phyloP scores from a whole-genome alignment of 2,329 filamentous ascomycete genomes.

The Cladosporium velox region DNA sequence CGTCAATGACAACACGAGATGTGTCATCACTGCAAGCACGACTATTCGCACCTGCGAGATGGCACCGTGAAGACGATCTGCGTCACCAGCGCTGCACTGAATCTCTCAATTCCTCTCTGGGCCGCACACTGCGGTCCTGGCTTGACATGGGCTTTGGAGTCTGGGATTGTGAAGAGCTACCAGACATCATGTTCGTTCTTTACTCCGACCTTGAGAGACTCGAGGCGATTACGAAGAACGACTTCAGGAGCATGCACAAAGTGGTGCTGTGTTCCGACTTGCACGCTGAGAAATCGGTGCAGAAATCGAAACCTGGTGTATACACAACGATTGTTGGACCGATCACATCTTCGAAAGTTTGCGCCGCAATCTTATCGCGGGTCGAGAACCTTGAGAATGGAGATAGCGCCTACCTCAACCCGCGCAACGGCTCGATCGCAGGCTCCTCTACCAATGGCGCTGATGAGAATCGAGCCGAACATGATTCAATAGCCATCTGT shows the following conservation, averaged over 20 bases:
- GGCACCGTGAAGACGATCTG: neutral
- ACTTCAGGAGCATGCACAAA: neutral
- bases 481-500: neutral
- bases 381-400: neutral
- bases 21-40: constrained; percentile 25
- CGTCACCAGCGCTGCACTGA: constrained; percentile 17
- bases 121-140: constrained; percentile 17
- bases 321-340: constrained; percentile 9
- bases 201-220: constrained; percentile 3
- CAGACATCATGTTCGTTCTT: constrained; percentile 1
- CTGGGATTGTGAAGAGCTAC: neutral
- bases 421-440: neutral
- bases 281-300: constrained; percentile 1
- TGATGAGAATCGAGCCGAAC: neutral
- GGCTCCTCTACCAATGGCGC: neutral
- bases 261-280: constrained; percentile 8
- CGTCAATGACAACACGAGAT: constrained; percentile 4
- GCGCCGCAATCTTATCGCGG: neutral
- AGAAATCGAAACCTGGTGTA: neutral
- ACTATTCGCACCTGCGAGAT: constrained; percentile 14
- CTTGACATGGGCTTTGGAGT: neutral
- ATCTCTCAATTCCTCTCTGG: constrained; percentile 12
- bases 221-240: neutral
- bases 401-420: neutral
- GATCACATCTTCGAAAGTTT: constrained; percentile 11